Percentiles rank a stretch among this genome's conserved stretches.
Evolutionary conservation across 306 rosid species (phyloP).

Genomic region (Cicer chorassanicum): DNA sequence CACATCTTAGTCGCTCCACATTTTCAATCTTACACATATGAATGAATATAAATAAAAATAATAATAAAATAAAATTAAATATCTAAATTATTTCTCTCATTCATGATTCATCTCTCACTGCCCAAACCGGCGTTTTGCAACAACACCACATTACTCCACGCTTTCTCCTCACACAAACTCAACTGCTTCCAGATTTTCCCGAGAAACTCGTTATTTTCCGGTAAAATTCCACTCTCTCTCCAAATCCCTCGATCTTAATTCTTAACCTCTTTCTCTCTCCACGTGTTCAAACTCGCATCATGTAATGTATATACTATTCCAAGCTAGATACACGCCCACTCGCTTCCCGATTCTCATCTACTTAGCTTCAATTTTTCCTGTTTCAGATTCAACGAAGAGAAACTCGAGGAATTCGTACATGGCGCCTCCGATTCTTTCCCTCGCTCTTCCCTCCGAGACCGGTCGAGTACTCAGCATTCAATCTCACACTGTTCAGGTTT

Average conservation of each 20-base stretch:
- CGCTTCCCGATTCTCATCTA: not conserved
- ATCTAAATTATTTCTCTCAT: not conserved
- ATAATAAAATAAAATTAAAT: not conserved
- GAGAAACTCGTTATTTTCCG: constrained; percentile 45
- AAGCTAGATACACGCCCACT: constrained; percentile 28
- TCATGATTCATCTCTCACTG: not conserved
- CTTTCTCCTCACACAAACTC: not conserved
- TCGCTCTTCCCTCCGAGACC: constrained; percentile 72
- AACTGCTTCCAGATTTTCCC: constrained; percentile 12
- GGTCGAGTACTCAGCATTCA: constrained; percentile 87
- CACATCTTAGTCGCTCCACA: too few species aligned
- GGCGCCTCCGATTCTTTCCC: constrained; percentile 77
- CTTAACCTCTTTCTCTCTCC: not conserved
- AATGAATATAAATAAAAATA: too few species aligned
- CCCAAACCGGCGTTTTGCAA: not conserved
- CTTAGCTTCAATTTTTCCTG: not conserved
- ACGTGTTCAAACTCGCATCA: constrained; percentile 5
- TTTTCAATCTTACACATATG: too few species aligned
- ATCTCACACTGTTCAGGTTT: constrained; percentile 85
- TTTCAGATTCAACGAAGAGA: constrained; percentile 39
- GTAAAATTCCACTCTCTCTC: constrained; percentile 26
- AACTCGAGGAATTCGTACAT: constrained; percentile 46
- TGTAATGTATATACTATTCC: not conserved
- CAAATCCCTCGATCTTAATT: not conserved
- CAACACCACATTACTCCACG: not conserved